A percentile compares a stretch with the other conserved stretches of the same genome.
Evolutionary conservation across 1,284 basidiomycete species (phyloP).

Genomic region (Ustilago xerochloae): DNA sequence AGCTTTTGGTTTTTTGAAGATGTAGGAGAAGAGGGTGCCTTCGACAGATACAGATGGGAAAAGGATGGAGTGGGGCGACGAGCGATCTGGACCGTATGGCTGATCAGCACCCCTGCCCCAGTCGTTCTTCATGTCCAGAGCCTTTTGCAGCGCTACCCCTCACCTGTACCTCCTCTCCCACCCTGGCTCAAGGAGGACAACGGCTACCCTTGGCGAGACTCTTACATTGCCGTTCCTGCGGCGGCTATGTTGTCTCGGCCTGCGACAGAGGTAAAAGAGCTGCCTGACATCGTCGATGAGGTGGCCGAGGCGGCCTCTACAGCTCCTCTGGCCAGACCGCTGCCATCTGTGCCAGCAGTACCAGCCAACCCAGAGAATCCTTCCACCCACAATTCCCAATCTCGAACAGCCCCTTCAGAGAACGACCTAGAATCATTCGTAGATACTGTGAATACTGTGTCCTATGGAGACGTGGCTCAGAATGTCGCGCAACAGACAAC

Average conservation of each 20-base stretch:
- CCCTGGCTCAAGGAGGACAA: conserved; percentile 30
- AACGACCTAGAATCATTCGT: too few species aligned
- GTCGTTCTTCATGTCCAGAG: conserved; percentile 34
- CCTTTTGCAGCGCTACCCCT: conserved; percentile 35
- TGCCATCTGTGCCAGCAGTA: conserved; percentile 1
- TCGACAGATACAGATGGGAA: conserved; percentile 37
- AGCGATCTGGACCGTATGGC: conserved; percentile 56
- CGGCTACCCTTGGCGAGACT: conserved; percentile 42
- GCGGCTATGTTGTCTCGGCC: background rate
- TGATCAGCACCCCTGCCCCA: conserved; percentile 45
- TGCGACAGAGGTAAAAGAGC: background rate
- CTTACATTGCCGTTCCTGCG: conserved; percentile 7
- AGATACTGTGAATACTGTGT: too few species aligned
- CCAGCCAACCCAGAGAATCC: background rate
- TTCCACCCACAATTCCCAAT: background rate
- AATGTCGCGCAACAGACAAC: background rate
- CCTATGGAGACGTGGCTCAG: too few species aligned
- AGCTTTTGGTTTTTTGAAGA: conserved; percentile 59
- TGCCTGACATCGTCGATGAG: background rate
- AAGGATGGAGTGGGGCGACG: conserved; percentile 31
- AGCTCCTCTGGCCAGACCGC: background rate
- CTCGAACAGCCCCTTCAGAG: background rate
- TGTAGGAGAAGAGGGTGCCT: conserved; percentile 44
- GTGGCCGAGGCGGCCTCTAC: background rate
- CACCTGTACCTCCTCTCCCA: conserved; percentile 21